A percentile compares a stretch with the other conserved stretches of the same genome.
Evolutionary conservation across 179 eudicot genomes (phyloP).

Genomic region (Beta macrorhiza): DNA sequence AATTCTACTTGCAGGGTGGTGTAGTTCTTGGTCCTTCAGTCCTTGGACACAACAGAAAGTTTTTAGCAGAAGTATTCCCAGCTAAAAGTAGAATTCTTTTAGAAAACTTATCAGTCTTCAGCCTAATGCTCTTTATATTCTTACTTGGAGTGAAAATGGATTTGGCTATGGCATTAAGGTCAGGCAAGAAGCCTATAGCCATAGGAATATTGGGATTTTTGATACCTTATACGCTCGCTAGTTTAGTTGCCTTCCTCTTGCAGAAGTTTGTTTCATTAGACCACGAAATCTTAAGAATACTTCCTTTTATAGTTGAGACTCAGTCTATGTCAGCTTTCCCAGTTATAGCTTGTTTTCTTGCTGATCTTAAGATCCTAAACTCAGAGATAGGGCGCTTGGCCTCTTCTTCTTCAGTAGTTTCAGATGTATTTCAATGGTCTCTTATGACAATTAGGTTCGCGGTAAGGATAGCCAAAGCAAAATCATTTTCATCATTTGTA

Average conservation of each 20-base stretch:
- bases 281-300: conserved; percentile 31
- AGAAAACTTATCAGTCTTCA: conserved; percentile 46
- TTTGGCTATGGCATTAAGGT: conserved; percentile 36
- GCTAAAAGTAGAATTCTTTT: conserved; percentile 32
- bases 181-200: conserved; percentile 47
- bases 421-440: conserved; percentile 44
- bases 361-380: conserved; percentile 44
- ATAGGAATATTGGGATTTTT: conserved; percentile 44
- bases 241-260: conserved; percentile 36
- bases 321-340: conserved; percentile 51
- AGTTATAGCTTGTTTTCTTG: conserved; percentile 41
- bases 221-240: conserved; percentile 40
- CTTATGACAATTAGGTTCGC: conserved; percentile 30
- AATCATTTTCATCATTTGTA: conserved; percentile 27
- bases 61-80: conserved; percentile 39
- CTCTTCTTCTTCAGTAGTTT: conserved; percentile 43
- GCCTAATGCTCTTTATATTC: conserved; percentile 46
- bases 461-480: conserved; percentile 22
- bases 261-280: conserved; percentile 32
- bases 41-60: conserved; percentile 37
- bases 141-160: conserved; percentile 53
- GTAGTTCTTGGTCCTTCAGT: conserved; percentile 56
- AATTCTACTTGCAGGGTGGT: conserved; percentile 46
- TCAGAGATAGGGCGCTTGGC: conserved; percentile 47
- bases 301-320: conserved; percentile 35